A percentile compares a stretch with the other conserved stretches of the same genome.
Conservation (phyloP, 2,329 filamentous ascomycete genomes). For the Fusarium tupiense region DNA sequence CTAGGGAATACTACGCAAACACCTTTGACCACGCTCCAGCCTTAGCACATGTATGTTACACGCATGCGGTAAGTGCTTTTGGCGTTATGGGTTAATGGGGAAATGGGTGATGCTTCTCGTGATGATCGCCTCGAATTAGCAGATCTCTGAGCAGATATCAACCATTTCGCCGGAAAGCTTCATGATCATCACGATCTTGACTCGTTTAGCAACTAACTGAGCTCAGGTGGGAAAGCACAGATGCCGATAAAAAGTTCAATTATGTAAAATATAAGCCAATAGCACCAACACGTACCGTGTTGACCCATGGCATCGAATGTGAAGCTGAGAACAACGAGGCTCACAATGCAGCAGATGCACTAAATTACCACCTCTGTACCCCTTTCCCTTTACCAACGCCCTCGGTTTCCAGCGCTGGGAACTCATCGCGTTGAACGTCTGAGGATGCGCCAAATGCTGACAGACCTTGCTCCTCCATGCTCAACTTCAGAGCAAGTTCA, state of each 20-base stretch:
- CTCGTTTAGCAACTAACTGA: background rate
- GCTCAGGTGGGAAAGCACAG: background rate
- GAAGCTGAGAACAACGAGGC: background rate
- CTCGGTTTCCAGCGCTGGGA: slow-evolving; percentile 52
- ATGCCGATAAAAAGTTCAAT: background rate
- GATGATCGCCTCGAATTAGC: background rate
- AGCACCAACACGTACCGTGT: background rate
- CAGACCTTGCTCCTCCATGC: slow-evolving; percentile 64
- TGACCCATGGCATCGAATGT: background rate
- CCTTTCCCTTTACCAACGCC: slow-evolving; percentile 58
- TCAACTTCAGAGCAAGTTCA: slow-evolving; percentile 68
- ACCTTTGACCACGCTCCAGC: background rate
- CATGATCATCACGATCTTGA: background rate
- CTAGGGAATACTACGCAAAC: background rate
- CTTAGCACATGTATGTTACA: background rate
- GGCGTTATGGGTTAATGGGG: background rate
- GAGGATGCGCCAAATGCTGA: slow-evolving; percentile 15
- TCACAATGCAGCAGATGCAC: background rate
- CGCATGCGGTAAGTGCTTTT: background rate
- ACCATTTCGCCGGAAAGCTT: background rate
- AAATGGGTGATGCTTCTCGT: background rate
- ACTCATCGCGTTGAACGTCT: slow-evolving; percentile 48
- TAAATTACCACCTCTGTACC: slow-evolving; percentile 42
- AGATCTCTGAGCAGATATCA: background rate
- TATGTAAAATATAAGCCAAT: slow-evolving; percentile 7